Percentiles rank a stretch among this genome's conserved stretches.
phyloP scores from a whole-genome alignment of 768 basidiomycete genomes.

The Panellus pusillus region DNA sequence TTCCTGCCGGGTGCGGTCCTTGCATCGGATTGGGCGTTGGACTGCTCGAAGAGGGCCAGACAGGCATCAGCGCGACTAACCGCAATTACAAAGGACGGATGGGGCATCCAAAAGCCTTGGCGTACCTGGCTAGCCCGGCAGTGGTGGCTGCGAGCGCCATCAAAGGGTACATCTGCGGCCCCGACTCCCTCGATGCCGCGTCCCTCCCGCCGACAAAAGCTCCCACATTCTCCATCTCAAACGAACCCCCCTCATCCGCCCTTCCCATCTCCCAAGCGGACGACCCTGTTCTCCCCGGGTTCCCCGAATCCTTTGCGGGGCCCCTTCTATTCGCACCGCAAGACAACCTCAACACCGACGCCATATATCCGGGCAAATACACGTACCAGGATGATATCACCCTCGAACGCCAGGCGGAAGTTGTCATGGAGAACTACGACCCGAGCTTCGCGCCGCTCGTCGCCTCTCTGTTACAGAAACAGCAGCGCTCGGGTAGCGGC shows the following conservation, averaged over 20 bases:
- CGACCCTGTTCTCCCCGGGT: slow-evolving; percentile 76
- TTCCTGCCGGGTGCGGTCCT: slow-evolving; percentile 96
- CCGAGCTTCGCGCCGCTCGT: slow-evolving; percentile 77
- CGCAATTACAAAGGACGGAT: slow-evolving; percentile 99
- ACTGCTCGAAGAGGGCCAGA: slow-evolving; percentile 89
- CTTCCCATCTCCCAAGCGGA: slow-evolving; percentile 32
- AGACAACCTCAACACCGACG: slow-evolving; percentile 98
- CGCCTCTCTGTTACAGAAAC: slow-evolving; percentile 43
- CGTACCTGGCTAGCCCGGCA: slow-evolving; percentile 94
- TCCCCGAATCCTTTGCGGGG: slow-evolving; percentile 82
- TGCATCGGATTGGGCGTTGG: slow-evolving; percentile 97
- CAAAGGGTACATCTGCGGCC: slow-evolving; percentile 87
- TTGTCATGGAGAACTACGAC: slow-evolving; percentile 99
- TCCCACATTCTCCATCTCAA: slow-evolving; percentile 58
- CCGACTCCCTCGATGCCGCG: slow-evolving; percentile 60
- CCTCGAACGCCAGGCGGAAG: slow-evolving; percentile 87
- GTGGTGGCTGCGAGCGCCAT: slow-evolving; percentile 96
- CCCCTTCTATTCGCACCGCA: slow-evolving; percentile 91
- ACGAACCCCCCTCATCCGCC: slow-evolving; percentile 27
- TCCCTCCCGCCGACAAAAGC: slow-evolving; percentile 49
- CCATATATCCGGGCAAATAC: slow-evolving; percentile 98
- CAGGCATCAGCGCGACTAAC: slow-evolving; percentile 97
- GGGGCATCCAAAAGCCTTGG: slow-evolving; percentile 93
- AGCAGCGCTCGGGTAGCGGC: slow-evolving; percentile 22
- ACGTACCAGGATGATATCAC: slow-evolving; percentile 99